Percentiles rank a stretch among this genome's conserved stretches.
phyloP scores from a whole-genome alignment of 140 eudicot genomes.

The Anethum foeniculum region DNA sequence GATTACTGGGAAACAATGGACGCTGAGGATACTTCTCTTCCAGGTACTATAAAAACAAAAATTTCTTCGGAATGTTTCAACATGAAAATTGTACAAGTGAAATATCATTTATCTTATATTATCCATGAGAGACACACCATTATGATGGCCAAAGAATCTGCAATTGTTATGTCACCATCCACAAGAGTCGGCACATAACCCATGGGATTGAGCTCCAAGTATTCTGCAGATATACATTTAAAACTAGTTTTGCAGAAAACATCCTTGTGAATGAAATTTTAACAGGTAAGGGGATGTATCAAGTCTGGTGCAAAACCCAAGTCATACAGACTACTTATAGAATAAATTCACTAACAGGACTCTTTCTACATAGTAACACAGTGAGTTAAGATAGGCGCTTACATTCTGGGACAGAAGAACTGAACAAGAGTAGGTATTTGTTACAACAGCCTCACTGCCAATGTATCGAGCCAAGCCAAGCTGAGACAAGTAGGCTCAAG shows the following conservation, averaged over 20 bases:
- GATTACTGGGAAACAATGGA: slow-evolving; percentile 64
- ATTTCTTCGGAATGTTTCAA: not conserved
- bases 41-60: slow-evolving; percentile 37
- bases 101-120: not conserved
- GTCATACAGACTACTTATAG: not conserved
- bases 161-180: slow-evolving; percentile 57
- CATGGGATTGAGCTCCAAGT: slow-evolving; percentile 63
- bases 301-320: not conserved
- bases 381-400: not conserved
- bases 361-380: not conserved
- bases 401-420: not conserved
- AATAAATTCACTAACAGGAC: not conserved
- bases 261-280: not conserved
- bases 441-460: not conserved
- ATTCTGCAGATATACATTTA: slow-evolving; percentile 34
- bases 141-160: slow-evolving; percentile 81
- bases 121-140: slow-evolving; percentile 36
- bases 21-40: slow-evolving; percentile 80
- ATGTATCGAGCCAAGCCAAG: not conserved
- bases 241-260: not conserved
- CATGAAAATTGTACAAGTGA: not conserved
- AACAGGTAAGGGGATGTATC: not conserved
- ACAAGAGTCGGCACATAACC: slow-evolving; percentile 74
- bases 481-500: not conserved
- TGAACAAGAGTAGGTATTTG: not conserved